Percentiles rank a stretch among this genome's conserved stretches.
These are phyloP conservation scores for Neonectria hederae DNA, from an alignment of 2,329 filamentous ascomycete genomes.

Conservation along the genomic window DNA sequence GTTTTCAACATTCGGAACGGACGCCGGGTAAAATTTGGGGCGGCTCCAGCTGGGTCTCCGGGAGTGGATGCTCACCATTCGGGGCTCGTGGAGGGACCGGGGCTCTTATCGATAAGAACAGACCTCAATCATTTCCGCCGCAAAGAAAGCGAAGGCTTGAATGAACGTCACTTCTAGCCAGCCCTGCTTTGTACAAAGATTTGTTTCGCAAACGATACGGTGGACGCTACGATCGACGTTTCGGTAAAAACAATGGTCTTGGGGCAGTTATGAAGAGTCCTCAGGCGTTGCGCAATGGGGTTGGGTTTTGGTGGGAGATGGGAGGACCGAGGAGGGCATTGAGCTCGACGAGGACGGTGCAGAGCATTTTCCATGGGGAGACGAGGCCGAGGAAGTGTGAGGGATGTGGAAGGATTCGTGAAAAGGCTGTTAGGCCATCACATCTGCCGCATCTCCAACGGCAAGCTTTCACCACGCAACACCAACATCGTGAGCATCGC, in stretches of 20 bases:
- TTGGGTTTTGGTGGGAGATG: constrained; percentile 27
- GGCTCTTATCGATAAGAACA: constrained; percentile 44
- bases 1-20: constrained; percentile 26
- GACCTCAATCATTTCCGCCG: constrained; percentile 6
- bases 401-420: background rate
- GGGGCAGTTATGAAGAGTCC: constrained; percentile 38
- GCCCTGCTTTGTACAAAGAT: background rate
- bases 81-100: background rate
- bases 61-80: constrained; percentile 25
- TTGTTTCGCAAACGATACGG: background rate
- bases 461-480: background rate
- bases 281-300: constrained; percentile 37
- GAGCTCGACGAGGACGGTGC: constrained; percentile 25
- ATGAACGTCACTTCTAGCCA: background rate
- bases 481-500: constrained; percentile 28
- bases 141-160: constrained; percentile 5
- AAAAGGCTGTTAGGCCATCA: background rate
- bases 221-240: background rate
- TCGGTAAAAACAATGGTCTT: constrained; percentile 30
- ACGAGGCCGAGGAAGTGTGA: background rate
- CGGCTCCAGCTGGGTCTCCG: constrained; percentile 30
- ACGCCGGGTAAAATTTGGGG: constrained; percentile 44
- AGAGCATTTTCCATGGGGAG: background rate
- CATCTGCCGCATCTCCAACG: constrained; percentile 6
- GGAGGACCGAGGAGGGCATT: constrained; percentile 27